These are phyloP conservation scores for Fusarium nurragi DNA, from an alignment of 2,329 filamentous ascomycete species.

Conservation along the genomic window DNA sequence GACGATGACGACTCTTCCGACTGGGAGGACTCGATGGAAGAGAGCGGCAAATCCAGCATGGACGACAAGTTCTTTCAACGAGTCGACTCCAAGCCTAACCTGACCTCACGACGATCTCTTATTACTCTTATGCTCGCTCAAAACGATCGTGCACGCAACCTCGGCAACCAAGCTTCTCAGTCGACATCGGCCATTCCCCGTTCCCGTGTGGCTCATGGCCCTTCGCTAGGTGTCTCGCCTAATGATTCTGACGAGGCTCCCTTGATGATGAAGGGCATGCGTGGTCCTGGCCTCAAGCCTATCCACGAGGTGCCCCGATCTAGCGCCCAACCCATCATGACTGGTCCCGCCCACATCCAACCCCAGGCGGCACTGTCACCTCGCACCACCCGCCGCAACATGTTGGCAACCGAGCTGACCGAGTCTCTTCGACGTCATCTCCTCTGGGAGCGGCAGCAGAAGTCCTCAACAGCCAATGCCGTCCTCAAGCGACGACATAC, in stretches of 20 bases:
- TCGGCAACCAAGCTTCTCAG: slow-evolving; percentile 75
- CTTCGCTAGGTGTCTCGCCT: slow-evolving; percentile 59
- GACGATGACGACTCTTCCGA: slow-evolving; percentile 72
- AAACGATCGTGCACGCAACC: slow-evolving; percentile 73
- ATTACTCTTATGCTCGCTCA: slow-evolving; percentile 89
- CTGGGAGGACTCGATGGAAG: slow-evolving; percentile 75
- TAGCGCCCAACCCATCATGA: slow-evolving; percentile 78
- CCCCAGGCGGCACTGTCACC: slow-evolving; percentile 86
- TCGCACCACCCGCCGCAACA: slow-evolving; percentile 90
- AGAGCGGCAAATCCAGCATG: slow-evolving; percentile 83
- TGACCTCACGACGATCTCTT: slow-evolving; percentile 86
- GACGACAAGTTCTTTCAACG: slow-evolving; percentile 89
- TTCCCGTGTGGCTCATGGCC: slow-evolving; percentile 60
- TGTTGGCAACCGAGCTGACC: slow-evolving; percentile 94
- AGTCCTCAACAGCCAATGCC: slow-evolving; percentile 87
- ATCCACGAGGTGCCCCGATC: slow-evolving; percentile 74
- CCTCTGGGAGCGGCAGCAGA: slow-evolving; percentile 94
- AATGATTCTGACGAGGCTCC: slow-evolving; percentile 71
- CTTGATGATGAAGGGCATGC: slow-evolving; percentile 70
- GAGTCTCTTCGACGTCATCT: slow-evolving; percentile 92
- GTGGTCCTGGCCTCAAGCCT: slow-evolving; percentile 59
- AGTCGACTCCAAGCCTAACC: slow-evolving; percentile 85
- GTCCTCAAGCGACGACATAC: slow-evolving; percentile 91
- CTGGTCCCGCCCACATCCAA: slow-evolving; percentile 69
- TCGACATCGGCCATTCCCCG: slow-evolving; percentile 75